Evolutionary conservation across 352 stramenopile species (phyloP).

Genomic region (Phytophthora cryptogea): DNA sequence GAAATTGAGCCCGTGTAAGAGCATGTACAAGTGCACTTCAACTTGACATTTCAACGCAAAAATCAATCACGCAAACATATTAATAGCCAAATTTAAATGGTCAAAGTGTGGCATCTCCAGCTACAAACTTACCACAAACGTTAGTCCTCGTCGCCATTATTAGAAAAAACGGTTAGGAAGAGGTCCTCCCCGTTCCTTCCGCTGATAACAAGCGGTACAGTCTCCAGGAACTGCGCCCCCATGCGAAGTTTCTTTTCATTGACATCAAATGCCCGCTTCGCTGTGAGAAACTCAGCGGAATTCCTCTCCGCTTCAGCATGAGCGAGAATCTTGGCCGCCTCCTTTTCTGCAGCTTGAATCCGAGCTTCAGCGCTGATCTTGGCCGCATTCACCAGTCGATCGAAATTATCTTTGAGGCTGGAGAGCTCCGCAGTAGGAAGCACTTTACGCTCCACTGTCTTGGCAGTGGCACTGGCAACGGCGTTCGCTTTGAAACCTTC

Average conservation of each 20-base stretch:
- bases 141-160: slow-evolving; percentile 31
- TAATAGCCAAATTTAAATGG: too few species aligned
- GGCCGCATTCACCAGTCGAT: slow-evolving; percentile 70
- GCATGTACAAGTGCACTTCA: neutral
- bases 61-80: too few species aligned
- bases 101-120: too few species aligned
- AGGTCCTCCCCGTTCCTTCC: slow-evolving; percentile 85
- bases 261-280: slow-evolving; percentile 83
- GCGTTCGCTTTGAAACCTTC: slow-evolving; percentile 76
- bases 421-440: slow-evolving; percentile 59
- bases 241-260: slow-evolving; percentile 73
- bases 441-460: slow-evolving; percentile 63
- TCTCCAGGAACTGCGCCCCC: slow-evolving; percentile 56
- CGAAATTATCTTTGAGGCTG: slow-evolving; percentile 59
- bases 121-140: too few species aligned
- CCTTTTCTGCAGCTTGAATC: slow-evolving; percentile 66
- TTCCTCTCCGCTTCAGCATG: slow-evolving; percentile 67
- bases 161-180: slow-evolving; percentile 68
- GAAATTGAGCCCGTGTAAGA: neutral
- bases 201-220: slow-evolving; percentile 78
- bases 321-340: slow-evolving; percentile 55
- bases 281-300: slow-evolving; percentile 55
- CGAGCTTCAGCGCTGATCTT: slow-evolving; percentile 63
- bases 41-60: too few species aligned
- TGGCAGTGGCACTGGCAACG: slow-evolving; percentile 52